These are phyloP conservation scores for Cyanidiococcus yangmingshanensis DNA, from an alignment of 23 red algal species.

Conservation along the genomic window DNA sequence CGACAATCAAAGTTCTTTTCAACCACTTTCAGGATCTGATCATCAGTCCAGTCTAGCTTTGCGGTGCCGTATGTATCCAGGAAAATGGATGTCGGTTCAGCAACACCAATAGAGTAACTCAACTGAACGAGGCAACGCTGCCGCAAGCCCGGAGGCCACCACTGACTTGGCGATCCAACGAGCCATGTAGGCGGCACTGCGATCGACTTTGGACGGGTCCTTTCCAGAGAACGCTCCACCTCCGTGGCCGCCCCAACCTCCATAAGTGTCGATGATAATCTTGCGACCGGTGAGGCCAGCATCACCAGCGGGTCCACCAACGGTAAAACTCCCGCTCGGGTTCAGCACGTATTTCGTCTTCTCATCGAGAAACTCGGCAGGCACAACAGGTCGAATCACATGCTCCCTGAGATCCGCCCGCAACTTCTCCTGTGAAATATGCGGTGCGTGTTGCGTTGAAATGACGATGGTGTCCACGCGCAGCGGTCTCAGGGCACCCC, in stretches of 20 bases:
- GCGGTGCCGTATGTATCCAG: conserved; percentile 94
- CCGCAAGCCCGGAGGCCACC: conserved; percentile 78
- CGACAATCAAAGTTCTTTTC: conserved; percentile 98
- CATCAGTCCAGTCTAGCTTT: conserved; percentile 55
- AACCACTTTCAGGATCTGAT: conserved; percentile 80
- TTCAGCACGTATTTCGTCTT: conserved; percentile 87
- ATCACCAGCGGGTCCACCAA: conserved; percentile 94
- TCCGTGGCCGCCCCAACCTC: conserved; percentile 98
- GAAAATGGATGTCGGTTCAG: conserved; percentile 90
- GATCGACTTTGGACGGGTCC: conserved; percentile 98
- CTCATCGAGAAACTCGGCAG: conserved; percentile 70
- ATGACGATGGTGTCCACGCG: conserved; percentile 88
- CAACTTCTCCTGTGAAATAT: conserved; percentile 81
- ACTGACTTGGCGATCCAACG: conserved; percentile 98
- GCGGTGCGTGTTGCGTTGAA: conserved; percentile 79
- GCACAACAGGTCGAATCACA: conserved; percentile 91
- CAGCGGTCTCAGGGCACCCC: conserved; percentile 63
- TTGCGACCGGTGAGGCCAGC: conserved; percentile 97
- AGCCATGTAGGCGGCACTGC: conserved; percentile 83
- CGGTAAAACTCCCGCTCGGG: conserved; percentile 86
- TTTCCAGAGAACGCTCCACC: conserved; percentile 99
- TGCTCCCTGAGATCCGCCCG: conserved; percentile 83
- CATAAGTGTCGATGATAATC: conserved; percentile 99
- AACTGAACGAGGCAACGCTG: conserved; percentile 88
- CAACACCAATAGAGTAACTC: conserved; percentile 94